phyloP scores from a whole-genome alignment of 2,329 filamentous ascomycete genomes.

The Curvularia spicifera region DNA sequence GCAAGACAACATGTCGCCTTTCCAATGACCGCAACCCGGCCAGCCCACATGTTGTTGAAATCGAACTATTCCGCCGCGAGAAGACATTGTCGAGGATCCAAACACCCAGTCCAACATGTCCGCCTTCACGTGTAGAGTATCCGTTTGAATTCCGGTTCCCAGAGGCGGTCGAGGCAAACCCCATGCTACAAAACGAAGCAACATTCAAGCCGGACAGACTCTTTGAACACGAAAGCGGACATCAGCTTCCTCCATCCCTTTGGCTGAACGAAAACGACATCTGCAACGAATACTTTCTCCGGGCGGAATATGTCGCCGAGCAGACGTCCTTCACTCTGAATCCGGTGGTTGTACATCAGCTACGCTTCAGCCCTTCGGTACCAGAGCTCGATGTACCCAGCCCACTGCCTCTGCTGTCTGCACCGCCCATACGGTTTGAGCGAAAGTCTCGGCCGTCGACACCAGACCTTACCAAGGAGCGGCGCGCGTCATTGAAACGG shows the following conservation, averaged over 20 bases:
- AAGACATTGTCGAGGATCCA: conserved; percentile 11
- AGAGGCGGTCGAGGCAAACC: conserved; percentile 20
- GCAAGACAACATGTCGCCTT: conserved; percentile 26
- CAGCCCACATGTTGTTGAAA: conserved; percentile 21
- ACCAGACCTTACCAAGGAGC: conserved; percentile 14
- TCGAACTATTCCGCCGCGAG: conserved; percentile 23
- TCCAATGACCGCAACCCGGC: conserved; percentile 23
- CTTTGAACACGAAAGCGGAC: conserved; percentile 23
- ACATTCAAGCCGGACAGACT: conserved; percentile 11
- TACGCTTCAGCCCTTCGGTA: conserved; percentile 28
- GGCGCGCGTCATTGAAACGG: conserved; percentile 13
- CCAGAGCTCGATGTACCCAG: conserved; percentile 15
- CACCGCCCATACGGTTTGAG: conserved; percentile 21
- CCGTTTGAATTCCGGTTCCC: conserved; percentile 36
- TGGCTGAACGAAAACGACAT: conserved; percentile 25
- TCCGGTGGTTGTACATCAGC: conserved; percentile 24
- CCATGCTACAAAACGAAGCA: conserved; percentile 16
- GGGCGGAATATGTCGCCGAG: conserved; percentile 24
- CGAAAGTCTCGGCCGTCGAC: conserved; percentile 20
- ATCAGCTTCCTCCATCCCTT: conserved; percentile 29
- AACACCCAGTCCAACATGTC: conserved; percentile 24
- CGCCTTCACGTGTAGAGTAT: conserved; percentile 25
- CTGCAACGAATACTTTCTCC: conserved; percentile 29
- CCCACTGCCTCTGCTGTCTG: conserved; percentile 8
- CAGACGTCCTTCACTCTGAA: conserved; percentile 26